Percentiles rank a stretch among this genome's conserved stretches.
Evolutionary conservation across 345 rosid species (phyloP).

Genomic region (Draba incana): DNA sequence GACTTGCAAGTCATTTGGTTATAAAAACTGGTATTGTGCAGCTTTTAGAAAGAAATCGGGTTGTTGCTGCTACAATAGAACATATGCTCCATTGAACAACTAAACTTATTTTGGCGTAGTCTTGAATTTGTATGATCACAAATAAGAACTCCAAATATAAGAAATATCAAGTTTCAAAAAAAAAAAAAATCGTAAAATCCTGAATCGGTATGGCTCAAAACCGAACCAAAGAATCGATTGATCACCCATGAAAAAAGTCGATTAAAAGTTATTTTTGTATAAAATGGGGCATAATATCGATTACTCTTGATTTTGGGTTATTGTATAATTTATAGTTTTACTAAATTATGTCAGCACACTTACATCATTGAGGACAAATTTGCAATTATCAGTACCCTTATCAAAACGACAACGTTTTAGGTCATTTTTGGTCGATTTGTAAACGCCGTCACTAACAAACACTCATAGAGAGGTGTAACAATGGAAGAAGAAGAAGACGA

Average conservation of each 20-base stretch:
- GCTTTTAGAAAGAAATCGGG: background rate
- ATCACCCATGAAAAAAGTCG: no score
- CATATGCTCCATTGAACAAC: background rate
- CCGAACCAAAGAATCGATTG: no score
- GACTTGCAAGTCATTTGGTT: background rate
- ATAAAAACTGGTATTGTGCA: background rate
- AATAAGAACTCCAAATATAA: background rate
- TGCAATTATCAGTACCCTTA: background rate
- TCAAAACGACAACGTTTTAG: constrained; percentile 11
- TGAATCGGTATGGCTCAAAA: no score
- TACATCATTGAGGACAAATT: background rate
- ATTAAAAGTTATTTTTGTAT: no score
- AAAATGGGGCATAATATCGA: no score
- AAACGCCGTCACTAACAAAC: background rate
- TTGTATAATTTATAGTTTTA: background rate
- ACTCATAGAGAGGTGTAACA: background rate
- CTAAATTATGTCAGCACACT: no score
- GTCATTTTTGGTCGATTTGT: background rate
- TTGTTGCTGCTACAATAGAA: constrained; percentile 16
- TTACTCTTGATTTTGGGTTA: constrained; percentile 4
- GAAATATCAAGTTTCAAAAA: no score
- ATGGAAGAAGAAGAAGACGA: constrained; percentile 38
- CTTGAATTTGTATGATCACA: constrained; percentile 2
- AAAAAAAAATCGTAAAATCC: no score
- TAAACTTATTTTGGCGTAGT: background rate